Evolutionary conservation across 2,329 filamentous ascomycete species (phyloP).

Genomic region (Penicillium nordicum): DNA sequence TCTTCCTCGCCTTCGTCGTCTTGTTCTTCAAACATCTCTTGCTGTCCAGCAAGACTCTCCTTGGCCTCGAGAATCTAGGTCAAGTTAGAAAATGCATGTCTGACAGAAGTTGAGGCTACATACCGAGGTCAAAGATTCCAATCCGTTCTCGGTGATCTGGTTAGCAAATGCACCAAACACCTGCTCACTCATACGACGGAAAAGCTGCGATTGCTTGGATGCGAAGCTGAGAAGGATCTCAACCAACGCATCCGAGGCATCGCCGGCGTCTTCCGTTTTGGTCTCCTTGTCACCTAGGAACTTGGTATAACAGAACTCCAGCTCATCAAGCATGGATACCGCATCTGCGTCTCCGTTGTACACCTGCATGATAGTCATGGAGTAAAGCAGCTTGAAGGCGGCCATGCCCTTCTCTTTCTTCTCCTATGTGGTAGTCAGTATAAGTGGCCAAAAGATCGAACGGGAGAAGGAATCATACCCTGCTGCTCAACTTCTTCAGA

Average conservation of each 20-base stretch:
- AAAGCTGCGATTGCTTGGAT: slow-evolving; percentile 76
- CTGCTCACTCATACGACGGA: slow-evolving; percentile 81
- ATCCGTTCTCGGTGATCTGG: slow-evolving; percentile 68
- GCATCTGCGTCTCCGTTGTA: slow-evolving; percentile 89
- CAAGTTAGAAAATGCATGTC: slow-evolving; percentile 36
- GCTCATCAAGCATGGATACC: slow-evolving; percentile 74
- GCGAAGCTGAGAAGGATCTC: slow-evolving; percentile 90
- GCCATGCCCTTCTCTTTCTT: slow-evolving; percentile 51
- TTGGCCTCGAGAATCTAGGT: slow-evolving; percentile 70
- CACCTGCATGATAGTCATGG: slow-evolving; percentile 79
- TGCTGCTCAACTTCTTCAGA: slow-evolving; percentile 37
- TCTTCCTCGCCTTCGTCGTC: slow-evolving; percentile 47
- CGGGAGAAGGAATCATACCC: slow-evolving; percentile 23
- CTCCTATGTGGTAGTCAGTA: slow-evolving; percentile 44
- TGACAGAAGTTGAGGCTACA: slow-evolving; percentile 2
- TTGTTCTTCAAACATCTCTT: slow-evolving; percentile 75
- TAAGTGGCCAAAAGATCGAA: not conserved
- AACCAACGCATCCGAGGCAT: slow-evolving; percentile 67
- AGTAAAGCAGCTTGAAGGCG: slow-evolving; percentile 76
- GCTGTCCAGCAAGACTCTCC: slow-evolving; percentile 78
- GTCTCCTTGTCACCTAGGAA: slow-evolving; percentile 52
- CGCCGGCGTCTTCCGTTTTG: slow-evolving; percentile 49
- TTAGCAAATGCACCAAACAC: slow-evolving; percentile 80
- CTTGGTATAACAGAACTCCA: slow-evolving; percentile 71
- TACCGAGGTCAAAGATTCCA: slow-evolving; percentile 59